A percentile compares a stretch with the other conserved stretches of the same genome.
Evolutionary conservation across 2,329 filamentous ascomycete genomes (phyloP).

Genomic region (Zopfia rhizophila): DNA sequence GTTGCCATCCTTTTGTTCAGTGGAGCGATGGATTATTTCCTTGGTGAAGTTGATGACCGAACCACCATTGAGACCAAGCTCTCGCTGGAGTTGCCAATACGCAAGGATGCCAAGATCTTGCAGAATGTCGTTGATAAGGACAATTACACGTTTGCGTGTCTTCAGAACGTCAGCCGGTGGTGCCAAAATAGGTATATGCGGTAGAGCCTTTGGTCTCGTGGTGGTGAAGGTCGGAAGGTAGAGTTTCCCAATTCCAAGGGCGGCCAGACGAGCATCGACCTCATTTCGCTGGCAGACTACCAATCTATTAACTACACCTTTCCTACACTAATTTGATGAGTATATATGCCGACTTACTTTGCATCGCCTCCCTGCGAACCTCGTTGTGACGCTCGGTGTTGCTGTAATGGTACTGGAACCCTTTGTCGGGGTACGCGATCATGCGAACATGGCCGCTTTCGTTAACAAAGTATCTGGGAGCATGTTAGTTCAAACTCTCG

Average conservation of each 20-base stretch:
- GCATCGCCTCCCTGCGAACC: conserved; percentile 74
- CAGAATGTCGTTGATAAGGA: conserved; percentile 76
- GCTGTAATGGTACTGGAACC: conserved; percentile 79
- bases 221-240: conserved; percentile 68
- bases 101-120: conserved; percentile 82
- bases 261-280: conserved; percentile 69
- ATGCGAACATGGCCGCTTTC: conserved; percentile 78
- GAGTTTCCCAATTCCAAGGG: conserved; percentile 68
- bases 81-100: conserved; percentile 71
- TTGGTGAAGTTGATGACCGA: conserved; percentile 73
- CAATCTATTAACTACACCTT: conserved; percentile 20
- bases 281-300: conserved; percentile 71
- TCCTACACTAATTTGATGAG: no score
- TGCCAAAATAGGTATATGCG: conserved; percentile 76
- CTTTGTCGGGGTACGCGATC: conserved; percentile 72
- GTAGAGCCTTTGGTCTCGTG: conserved; percentile 54
- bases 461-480: conserved; percentile 79
- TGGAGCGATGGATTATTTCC: conserved; percentile 49
- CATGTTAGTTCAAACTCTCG: conserved; percentile 9
- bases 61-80: conserved; percentile 75
- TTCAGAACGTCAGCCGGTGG: conserved; percentile 63
- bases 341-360: conserved; percentile 63
- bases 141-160: conserved; percentile 70
- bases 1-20: conserved; percentile 18
- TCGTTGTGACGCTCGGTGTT: conserved; percentile 82